phyloP scores from a whole-genome alignment of 1,139 yeast species.

The Taphrina sp. region DNA sequence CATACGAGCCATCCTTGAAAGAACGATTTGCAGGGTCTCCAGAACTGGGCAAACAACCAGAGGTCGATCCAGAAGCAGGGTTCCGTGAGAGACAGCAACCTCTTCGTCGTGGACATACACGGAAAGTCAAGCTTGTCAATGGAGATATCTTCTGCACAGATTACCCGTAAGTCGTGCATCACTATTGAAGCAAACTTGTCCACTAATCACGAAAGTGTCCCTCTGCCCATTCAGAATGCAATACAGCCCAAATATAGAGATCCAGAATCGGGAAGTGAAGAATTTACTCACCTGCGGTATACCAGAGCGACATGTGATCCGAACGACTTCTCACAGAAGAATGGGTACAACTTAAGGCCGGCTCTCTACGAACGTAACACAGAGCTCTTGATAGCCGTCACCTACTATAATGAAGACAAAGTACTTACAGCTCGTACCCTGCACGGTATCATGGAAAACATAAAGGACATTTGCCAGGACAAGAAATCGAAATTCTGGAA shows the following conservation, averaged over 20 bases:
- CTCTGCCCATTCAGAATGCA: conserved; percentile 61
- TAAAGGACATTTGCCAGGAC: conserved; percentile 74
- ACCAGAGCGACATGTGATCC: conserved; percentile 85
- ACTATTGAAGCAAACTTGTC: too few relatives aligned
- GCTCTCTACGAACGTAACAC: conserved; percentile 74
- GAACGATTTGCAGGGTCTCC: not conserved
- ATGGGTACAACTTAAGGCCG: conserved; percentile 78
- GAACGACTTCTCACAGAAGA: conserved; percentile 61
- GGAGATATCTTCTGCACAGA: conserved; percentile 73
- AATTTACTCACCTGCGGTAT: conserved; percentile 72
- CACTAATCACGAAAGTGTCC: too few relatives aligned
- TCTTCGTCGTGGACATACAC: conserved; percentile 61
- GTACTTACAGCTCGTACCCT: conserved; percentile 81
- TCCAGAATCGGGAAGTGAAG: conserved; percentile 64
- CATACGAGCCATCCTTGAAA: not conserved
- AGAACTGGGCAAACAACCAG: conserved; percentile 14
- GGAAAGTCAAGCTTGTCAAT: conserved; percentile 62
- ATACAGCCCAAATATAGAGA: conserved; percentile 54
- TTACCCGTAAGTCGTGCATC: conserved; percentile 55
- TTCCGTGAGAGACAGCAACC: conserved; percentile 24
- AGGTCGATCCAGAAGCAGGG: conserved; percentile 26
- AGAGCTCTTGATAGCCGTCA: conserved; percentile 81
- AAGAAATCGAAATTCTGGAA: conserved; percentile 55
- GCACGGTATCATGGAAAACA: conserved; percentile 89
- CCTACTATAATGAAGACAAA: conserved; percentile 94